Evolutionary conservation across 768 basidiomycete species (phyloP), one percentile per base, ranked within the genome.

Genomic region (Baorangia bicolor): DNA sequence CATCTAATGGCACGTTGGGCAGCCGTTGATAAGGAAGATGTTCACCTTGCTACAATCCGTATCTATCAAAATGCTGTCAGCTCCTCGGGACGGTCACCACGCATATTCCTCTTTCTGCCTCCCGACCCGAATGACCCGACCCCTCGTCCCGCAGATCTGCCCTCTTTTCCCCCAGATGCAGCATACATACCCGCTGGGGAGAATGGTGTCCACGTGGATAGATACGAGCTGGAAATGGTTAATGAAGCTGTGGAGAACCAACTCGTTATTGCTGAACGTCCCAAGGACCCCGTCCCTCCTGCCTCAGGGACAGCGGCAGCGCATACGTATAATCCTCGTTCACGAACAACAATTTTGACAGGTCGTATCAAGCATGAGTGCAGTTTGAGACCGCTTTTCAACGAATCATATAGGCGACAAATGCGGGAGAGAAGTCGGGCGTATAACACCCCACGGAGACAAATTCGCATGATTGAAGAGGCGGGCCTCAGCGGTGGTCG

Each of bases 191-290:
- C 70, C 12, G 43, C 58, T 23, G 68, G 66, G 28, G 68, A 66
- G 46, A 64, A 67, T 18, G 68, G 65, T 6, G 27, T 69, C n/a
- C 70, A 70, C 27, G 71, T 72, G 5, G 88, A 89, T 64, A 81
- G 85, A 70, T 98, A 93, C 74, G 90, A 93, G 62, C 78, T 98
- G 33, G 87, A 92, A 40, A 92, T 96, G 83, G 85, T 93, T 40
- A 88, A 92, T 58, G 87, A 92, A 58, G 72, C 82, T 31, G 88
- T 92, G 10, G 89, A 90, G 63, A 94, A 94, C 73, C 87, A 93
- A 70, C 81, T 90, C 53, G 90, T 93, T 28, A 82, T 94, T 34
- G 91, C 90, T 0, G 90, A 93, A 70, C 83, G 87, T 49, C 86
- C 87, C 23, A 92, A 90, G 64, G 88, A 77, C 49, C 83, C 69